Percentiles rank a stretch among this genome's conserved stretches.
These are phyloP conservation scores for Scutellaria galericulata DNA, from an alignment of 257 asterid genomes.

Conservation along the genomic window DNA sequence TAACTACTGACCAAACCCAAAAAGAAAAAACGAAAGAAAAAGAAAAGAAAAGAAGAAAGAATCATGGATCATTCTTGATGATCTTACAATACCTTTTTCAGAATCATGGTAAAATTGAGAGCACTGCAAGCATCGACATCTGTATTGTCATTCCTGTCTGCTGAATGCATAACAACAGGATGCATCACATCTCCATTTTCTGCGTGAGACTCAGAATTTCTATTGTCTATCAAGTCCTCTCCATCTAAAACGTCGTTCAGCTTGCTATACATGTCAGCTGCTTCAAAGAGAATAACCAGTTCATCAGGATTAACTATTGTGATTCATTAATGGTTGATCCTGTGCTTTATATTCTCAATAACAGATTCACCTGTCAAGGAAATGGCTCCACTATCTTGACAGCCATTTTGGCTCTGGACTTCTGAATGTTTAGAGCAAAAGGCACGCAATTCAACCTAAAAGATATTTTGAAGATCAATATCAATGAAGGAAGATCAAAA, in stretches of 20 bases:
- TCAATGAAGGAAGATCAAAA: slow-evolving; percentile 25
- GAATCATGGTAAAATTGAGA: slow-evolving; percentile 54
- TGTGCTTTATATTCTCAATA: slow-evolving; percentile 39
- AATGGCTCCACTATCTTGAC: slow-evolving; percentile 49
- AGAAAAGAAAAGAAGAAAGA: background rate
- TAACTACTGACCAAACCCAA: slow-evolving; percentile 21
- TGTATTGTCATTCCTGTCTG: slow-evolving; percentile 44
- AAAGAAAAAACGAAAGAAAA: background rate
- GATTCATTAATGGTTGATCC: slow-evolving; percentile 34
- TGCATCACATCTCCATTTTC: slow-evolving; percentile 47
- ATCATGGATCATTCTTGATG: background rate
- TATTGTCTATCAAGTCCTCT: slow-evolving; percentile 44
- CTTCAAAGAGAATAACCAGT: slow-evolving; percentile 35
- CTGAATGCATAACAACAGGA: slow-evolving; percentile 40
- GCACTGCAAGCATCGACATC: slow-evolving; percentile 44
- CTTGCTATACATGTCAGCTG: slow-evolving; percentile 47
- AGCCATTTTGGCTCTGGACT: slow-evolving; percentile 49
- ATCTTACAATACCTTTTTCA: slow-evolving; percentile 73
- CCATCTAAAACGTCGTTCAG: slow-evolving; percentile 49
- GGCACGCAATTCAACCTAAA: slow-evolving; percentile 93
- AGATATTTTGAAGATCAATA: slow-evolving; percentile 27
- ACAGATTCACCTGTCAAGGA: slow-evolving; percentile 56
- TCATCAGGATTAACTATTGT: slow-evolving; percentile 45
- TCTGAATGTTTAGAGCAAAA: slow-evolving; percentile 95
- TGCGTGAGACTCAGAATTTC: slow-evolving; percentile 46